Evolutionary conservation across 176 grass and related monocot genomes (phyloP).

Genomic region (Poa annua): DNA sequence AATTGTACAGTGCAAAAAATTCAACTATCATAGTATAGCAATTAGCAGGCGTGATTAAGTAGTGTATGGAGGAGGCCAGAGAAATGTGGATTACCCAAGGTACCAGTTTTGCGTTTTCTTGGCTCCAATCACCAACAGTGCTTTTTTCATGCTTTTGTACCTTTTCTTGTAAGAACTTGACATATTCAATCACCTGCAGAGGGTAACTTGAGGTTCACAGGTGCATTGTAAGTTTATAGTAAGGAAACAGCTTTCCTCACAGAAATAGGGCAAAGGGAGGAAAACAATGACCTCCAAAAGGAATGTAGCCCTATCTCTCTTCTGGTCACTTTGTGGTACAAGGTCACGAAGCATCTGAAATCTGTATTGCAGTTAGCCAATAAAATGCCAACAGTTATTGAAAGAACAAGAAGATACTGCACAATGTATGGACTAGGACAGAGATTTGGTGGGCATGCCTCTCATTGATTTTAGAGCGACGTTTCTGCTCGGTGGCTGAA

Average conservation of each 20-base stretch:
- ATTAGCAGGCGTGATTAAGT: background rate
- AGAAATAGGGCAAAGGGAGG: background rate
- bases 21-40: background rate
- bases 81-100: conserved; percentile 61
- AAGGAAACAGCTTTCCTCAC: background rate
- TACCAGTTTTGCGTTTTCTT: conserved; percentile 58
- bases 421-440: background rate
- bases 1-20: background rate
- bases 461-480: conserved; percentile 28
- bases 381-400: background rate
- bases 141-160: conserved; percentile 57
- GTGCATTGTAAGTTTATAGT: background rate
- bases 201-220: background rate
- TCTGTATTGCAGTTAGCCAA: conserved; percentile 46
- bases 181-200: conserved; percentile 68
- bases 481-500: conserved; percentile 28
- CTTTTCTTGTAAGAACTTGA: conserved; percentile 78
- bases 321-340: conserved; percentile 71
- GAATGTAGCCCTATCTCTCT: conserved; percentile 70
- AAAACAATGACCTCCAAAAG: conserved; percentile 54
- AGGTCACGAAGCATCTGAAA: conserved; percentile 78
- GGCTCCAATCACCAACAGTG: conserved; percentile 47
- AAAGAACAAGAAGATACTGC: background rate
- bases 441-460: conserved; percentile 1
- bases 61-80: background rate